A percentile compares a stretch with the other conserved stretches of the same genome.
Evolutionary conservation across 2,329 filamentous ascomycete genomes (phyloP).

Genomic region (Botrytis deweyae): DNA sequence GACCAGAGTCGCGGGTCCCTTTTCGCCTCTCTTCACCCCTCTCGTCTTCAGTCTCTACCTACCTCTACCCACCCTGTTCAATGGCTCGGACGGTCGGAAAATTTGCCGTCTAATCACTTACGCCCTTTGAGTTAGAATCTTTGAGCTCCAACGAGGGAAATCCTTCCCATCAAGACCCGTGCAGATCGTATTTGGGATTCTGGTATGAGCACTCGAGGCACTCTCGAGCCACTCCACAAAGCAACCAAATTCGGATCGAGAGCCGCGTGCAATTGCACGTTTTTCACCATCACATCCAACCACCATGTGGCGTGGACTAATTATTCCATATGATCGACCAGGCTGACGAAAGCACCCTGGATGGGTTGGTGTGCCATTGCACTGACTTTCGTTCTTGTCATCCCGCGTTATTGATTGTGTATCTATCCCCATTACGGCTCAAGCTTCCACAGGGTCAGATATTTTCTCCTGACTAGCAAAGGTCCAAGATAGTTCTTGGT

Average conservation of each 20-base stretch:
- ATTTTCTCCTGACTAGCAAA: not conserved
- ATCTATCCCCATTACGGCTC: not conserved
- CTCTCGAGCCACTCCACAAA: not conserved
- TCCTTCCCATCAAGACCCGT: not conserved
- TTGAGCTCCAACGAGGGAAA: not conserved
- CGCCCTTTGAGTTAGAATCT: not conserved
- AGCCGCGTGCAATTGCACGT: not conserved
- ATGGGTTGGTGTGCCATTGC: not conserved
- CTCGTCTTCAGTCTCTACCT: not conserved
- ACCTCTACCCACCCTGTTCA: not conserved
- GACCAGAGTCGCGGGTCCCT: not conserved
- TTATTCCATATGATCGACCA: not conserved
- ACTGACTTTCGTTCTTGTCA: not conserved
- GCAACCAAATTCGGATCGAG: not conserved
- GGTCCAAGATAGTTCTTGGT: not conserved
- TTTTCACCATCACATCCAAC: not conserved
- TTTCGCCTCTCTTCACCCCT: not conserved
- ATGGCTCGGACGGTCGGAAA: conserved; percentile 1
- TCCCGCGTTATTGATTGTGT: not conserved
- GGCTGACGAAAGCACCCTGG: not conserved
- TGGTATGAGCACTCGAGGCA: not conserved
- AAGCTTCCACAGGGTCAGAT: not conserved
- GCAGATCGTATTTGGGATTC: not conserved
- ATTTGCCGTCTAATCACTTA: not conserved
- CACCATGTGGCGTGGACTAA: not conserved